phyloP scores from a whole-genome alignment of 257 asterid species.

The Nicotiana undulata region DNA sequence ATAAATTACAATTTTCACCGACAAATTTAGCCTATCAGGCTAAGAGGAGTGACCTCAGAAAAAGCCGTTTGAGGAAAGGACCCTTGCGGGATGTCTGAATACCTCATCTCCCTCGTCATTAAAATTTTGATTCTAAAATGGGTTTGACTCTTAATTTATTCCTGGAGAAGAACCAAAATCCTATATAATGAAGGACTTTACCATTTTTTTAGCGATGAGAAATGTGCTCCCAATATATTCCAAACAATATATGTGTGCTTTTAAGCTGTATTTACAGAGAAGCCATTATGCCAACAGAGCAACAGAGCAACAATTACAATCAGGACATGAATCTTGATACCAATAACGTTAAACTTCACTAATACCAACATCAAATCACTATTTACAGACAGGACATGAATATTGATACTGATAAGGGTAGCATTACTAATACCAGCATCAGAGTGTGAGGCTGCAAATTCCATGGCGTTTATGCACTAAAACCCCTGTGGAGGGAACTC shows the following conservation, averaged over 20 bases:
- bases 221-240: background rate
- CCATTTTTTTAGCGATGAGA: background rate
- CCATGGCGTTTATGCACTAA: conserved; percentile 56
- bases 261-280: background rate
- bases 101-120: too few relatives aligned
- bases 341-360: background rate
- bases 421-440: background rate
- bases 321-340: background rate
- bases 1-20: too few relatives aligned
- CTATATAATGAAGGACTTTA: background rate
- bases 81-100: too few relatives aligned
- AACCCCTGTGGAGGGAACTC: conserved; percentile 75
- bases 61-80: too few relatives aligned
- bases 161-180: background rate
- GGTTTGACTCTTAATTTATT: background rate
- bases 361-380: background rate
- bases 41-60: too few relatives aligned
- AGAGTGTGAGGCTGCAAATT: background rate
- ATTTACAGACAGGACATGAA: background rate
- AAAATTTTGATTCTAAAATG: background rate
- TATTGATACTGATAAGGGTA: background rate
- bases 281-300: background rate
- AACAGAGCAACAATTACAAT: background rate
- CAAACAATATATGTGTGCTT: background rate
- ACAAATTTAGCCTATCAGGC: too few relatives aligned